These are phyloP conservation scores for Suillus clintonianus DNA, from an alignment of 768 basidiomycete species.

Conservation along the genomic window DNA sequence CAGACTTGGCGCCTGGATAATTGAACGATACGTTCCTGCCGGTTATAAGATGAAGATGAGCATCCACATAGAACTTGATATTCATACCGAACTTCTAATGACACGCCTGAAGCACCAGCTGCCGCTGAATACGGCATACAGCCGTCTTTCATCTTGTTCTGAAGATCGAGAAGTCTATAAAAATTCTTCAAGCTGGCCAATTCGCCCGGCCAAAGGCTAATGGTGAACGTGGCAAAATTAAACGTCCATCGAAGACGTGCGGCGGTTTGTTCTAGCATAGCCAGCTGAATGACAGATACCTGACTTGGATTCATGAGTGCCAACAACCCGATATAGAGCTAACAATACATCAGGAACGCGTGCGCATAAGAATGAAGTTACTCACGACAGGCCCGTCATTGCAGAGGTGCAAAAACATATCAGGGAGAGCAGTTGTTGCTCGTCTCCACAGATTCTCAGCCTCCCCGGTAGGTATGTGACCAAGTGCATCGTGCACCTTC, in stretches of 20 bases:
- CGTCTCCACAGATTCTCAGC: constrained; percentile 16
- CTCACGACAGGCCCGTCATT: constrained; percentile 20
- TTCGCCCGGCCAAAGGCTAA: constrained; percentile 10
- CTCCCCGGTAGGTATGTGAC: constrained; percentile 12
- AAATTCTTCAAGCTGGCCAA: constrained; percentile 23
- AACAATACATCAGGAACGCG: neutral
- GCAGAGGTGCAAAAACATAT: constrained; percentile 11
- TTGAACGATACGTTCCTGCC: constrained; percentile 51
- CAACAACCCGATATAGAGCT: constrained; percentile 32
- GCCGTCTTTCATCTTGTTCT: constrained; percentile 30
- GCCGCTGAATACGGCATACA: constrained; percentile 22
- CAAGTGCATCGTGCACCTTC: constrained; percentile 19
- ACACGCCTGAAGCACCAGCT: constrained; percentile 14
- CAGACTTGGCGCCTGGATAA: constrained; percentile 45
- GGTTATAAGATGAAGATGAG: neutral
- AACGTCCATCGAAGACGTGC: constrained; percentile 25
- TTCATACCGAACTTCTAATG: constrained; percentile 20
- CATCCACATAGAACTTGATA: neutral
- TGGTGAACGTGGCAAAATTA: neutral
- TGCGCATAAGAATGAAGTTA: neutral
- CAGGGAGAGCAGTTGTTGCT: constrained; percentile 1
- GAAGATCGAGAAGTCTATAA: constrained; percentile 20
- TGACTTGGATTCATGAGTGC: constrained; percentile 26
- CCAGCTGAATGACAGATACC: constrained; percentile 31
- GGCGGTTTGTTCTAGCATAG: constrained; percentile 29